These are phyloP conservation scores for Primulina tabacum DNA, from an alignment of 257 asterid genomes.

Conservation along the genomic window DNA sequence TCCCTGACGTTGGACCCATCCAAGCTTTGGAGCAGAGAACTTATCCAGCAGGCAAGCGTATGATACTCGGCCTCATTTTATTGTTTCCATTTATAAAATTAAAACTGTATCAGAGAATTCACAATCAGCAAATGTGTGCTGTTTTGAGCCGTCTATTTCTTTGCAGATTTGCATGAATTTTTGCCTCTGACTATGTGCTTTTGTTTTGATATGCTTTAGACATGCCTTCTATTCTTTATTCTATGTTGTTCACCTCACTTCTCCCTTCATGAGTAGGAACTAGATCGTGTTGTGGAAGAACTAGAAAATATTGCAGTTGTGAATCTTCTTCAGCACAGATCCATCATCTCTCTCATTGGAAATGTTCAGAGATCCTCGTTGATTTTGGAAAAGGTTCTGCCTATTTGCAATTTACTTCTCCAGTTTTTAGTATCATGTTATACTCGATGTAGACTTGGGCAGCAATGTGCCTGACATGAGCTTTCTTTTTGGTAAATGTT, in stretches of 20 bases:
- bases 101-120: neutral
- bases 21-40: constrained; percentile 93
- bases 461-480: neutral
- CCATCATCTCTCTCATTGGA: constrained; percentile 74
- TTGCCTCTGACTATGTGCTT: neutral
- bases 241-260: constrained; percentile 3
- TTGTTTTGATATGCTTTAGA: neutral
- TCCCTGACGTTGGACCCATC: constrained; percentile 92
- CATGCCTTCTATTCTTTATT: neutral
- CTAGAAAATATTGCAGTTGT: constrained; percentile 72
- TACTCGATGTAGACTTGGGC: neutral
- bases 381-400: constrained; percentile 59
- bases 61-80: constrained; percentile 25
- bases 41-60: constrained; percentile 88
- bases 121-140: constrained; percentile 6
- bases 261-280: constrained; percentile 41
- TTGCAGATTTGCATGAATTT: neutral
- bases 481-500: neutral
- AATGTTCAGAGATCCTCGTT: constrained; percentile 70
- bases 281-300: constrained; percentile 69
- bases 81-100: constrained; percentile 6
- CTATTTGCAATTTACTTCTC: neutral
- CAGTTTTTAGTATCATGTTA: neutral
- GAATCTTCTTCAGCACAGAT: constrained; percentile 61
- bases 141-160: constrained; percentile 8